These are phyloP conservation scores for Ophiostoma triangulosporum DNA, from an alignment of 2,329 filamentous ascomycete genomes.

Conservation along the genomic window DNA sequence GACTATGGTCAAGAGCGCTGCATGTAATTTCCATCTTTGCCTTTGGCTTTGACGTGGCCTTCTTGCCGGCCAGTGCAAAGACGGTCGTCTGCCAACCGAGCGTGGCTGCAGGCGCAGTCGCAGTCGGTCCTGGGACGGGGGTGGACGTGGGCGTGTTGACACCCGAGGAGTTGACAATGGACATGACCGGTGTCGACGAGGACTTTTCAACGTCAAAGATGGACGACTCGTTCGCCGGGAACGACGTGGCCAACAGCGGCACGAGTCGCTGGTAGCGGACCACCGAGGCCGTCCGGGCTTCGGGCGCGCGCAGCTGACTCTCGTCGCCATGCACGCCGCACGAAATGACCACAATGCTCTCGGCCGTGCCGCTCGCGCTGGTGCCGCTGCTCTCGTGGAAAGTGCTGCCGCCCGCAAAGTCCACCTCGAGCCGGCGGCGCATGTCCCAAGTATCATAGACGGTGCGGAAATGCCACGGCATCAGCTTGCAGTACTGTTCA, in stretches of 20 bases:
- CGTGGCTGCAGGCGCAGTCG: constrained; percentile 17
- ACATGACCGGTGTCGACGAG: neutral
- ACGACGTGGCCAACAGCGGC: neutral
- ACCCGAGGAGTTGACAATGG: neutral
- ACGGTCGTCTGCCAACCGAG: constrained; percentile 56
- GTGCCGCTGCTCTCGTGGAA: constrained; percentile 32
- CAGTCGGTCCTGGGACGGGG: neutral
- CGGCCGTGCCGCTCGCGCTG: constrained; percentile 48
- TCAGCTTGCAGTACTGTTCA: constrained; percentile 57
- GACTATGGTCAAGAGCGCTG: constrained; percentile 60
- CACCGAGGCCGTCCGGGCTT: constrained; percentile 33
- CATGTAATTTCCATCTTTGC: constrained; percentile 47
- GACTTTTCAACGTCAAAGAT: constrained; percentile 12
- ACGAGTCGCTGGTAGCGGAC: constrained; percentile 26
- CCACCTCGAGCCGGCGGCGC: constrained; percentile 70
- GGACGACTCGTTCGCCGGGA: neutral
- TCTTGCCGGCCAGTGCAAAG: constrained; percentile 47
- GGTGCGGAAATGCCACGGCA: constrained; percentile 65
- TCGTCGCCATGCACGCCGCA: constrained; percentile 38
- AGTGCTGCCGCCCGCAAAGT: constrained; percentile 61
- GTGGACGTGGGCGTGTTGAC: neutral
- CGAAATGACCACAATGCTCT: constrained; percentile 60
- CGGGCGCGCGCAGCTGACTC: constrained; percentile 15
- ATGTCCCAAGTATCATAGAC: constrained; percentile 85
- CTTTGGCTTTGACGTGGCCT: constrained; percentile 15